Conservation (phyloP, 257 asterid genomes). For the Echium plantagineum region DNA sequence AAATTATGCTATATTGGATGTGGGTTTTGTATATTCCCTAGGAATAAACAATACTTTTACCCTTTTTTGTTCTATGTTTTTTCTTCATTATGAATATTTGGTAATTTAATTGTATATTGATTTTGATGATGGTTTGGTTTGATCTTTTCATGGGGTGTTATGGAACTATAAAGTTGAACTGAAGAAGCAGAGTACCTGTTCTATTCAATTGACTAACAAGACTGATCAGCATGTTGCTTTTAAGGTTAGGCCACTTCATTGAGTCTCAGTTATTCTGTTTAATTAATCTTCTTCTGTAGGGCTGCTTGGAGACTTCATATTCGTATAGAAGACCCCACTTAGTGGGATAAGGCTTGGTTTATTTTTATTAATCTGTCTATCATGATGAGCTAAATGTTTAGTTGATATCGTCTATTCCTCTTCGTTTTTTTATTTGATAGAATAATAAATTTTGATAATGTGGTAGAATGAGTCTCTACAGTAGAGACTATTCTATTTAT, state of each 20-base stretch:
- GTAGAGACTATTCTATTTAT: too few relatives aligned
- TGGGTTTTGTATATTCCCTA: slow-evolving; percentile 6
- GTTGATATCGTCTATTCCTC: neutral
- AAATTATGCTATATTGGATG: too few relatives aligned
- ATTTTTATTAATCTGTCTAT: neutral
- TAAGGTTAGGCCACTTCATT: slow-evolving; percentile 37
- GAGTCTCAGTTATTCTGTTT: neutral
- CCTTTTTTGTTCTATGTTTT: neutral
- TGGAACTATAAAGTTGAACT: slow-evolving; percentile 44
- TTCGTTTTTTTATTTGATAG: neutral
- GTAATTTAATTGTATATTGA: slow-evolving; percentile 6
- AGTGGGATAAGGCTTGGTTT: too few relatives aligned
- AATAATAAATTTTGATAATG: too few relatives aligned
- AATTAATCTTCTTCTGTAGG: neutral
- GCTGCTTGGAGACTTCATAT: too few relatives aligned
- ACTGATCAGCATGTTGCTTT: slow-evolving; percentile 69
- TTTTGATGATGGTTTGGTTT: slow-evolving; percentile 7
- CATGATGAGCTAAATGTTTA: neutral
- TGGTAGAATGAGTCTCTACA: too few relatives aligned
- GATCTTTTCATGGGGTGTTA: neutral
- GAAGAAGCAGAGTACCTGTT: slow-evolving; percentile 77
- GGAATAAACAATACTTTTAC: slow-evolving; percentile 3
- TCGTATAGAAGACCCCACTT: too few relatives aligned
- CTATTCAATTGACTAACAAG: slow-evolving; percentile 66
- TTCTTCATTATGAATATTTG: neutral